Percentiles rank a stretch among this genome's conserved stretches.
These are phyloP conservation scores for Hypoxylon sp. DNA, from an alignment of 2,329 filamentous ascomycete species.

Conservation along the genomic window DNA sequence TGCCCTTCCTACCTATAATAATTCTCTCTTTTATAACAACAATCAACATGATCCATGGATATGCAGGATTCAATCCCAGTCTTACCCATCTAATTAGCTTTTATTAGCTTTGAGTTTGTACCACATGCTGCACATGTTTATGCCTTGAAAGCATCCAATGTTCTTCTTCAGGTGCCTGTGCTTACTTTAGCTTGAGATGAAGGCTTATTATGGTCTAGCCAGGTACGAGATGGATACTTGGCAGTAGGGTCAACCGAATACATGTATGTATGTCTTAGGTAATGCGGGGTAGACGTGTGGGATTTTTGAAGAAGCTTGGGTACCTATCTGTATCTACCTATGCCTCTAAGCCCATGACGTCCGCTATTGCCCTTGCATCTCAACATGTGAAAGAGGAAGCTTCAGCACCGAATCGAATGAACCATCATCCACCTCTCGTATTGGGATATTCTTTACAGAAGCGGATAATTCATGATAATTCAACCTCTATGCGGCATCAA, in stretches of 20 bases:
- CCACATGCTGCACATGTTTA: background rate
- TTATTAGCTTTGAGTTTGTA: background rate
- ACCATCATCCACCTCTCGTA: slow-evolving; percentile 7
- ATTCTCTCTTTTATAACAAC: slow-evolving; percentile 25
- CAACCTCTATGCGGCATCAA: background rate
- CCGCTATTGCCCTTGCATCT: slow-evolving; percentile 17
- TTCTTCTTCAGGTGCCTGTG: background rate
- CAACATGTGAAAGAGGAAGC: slow-evolving; percentile 29
- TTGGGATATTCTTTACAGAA: background rate
- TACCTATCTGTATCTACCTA: slow-evolving; percentile 24
- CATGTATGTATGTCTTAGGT: too few species aligned
- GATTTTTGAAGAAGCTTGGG: background rate
- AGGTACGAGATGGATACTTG: slow-evolving; percentile 18
- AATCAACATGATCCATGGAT: slow-evolving; percentile 5
- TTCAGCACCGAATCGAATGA: slow-evolving; percentile 21
- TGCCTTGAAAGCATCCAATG: background rate
- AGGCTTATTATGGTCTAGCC: slow-evolving; percentile 2
- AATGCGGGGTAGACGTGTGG: slow-evolving; percentile 29
- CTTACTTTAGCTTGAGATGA: background rate
- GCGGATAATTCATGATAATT: background rate
- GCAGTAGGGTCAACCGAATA: background rate
- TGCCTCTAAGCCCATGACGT: slow-evolving; percentile 11
- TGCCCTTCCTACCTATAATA: slow-evolving; percentile 14
- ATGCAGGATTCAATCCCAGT: slow-evolving; percentile 1
- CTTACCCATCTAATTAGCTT: background rate